Base-by-base conservation (phyloP, 352 stramenopile species). In the Saprolegnia diclina region DNA sequence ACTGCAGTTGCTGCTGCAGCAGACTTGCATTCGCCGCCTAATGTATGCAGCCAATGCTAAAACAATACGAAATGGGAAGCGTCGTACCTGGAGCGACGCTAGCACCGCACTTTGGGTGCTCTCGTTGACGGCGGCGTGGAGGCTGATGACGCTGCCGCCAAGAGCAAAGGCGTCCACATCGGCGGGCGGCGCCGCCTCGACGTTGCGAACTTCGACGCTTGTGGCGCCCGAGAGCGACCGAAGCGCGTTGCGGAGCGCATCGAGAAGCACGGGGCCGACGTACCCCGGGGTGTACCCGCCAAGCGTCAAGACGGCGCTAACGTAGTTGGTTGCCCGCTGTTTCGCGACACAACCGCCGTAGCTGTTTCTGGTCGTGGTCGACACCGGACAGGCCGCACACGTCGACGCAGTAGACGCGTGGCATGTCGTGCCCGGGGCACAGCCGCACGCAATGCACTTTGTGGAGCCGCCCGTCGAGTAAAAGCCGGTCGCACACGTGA, bases 221-320 rank as follows among this genome's bases (percentile, higher is more conserved):
- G 52, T 59, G 13, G 52, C 52, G 7, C 35, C 35, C 11, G 52
- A 14, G 24, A 59, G 52, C 16, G 13, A 1, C 24, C 4, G 3
- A 14, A 59, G 35, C 9, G 52, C 52, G 3, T 14, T 4, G 11
- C 19, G 52, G 19, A 59, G 11, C 9, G 11, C 35, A 7, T 14
- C 52, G 35, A 59, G 11, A 11, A 59, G n/a, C 52, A 7, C 46
- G 2, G 52, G 66, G 69, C 82, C 81, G 73, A 85, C 81, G 48
- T 76, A 75, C 54, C 73, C 76, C 11, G 73, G 75, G 3, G 78
- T 77, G 71, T 83, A 85, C 19, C 78, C 78, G 56, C 82, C 76
- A 21, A 83, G 64, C 24, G 75, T 71, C n/a, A 85, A 56, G 11
- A 75, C 66, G 18, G 81, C 65, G 62, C 79, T 70, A 32, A 81